Base-by-base conservation (phyloP, 176 grass and related monocot species). In the Oryza punctata region DNA sequence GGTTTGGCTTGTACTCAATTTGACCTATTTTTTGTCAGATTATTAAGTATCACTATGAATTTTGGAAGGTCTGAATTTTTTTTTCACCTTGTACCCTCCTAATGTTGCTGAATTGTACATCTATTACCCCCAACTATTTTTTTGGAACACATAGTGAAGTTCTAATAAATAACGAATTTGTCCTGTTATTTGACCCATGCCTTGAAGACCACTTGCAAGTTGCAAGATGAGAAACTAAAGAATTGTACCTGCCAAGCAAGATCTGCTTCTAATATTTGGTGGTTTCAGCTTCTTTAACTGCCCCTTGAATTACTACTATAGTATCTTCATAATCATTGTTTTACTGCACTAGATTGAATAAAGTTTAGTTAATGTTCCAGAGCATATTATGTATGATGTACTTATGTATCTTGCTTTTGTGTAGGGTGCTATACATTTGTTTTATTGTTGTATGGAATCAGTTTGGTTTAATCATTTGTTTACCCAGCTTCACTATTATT, bases 401-500 rank as follows among this genome's bases (percentile, higher is more conserved):
- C n/a, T 60, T 3, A 6, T 69, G 45, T 18, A 70, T 11, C 27
- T 14, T 84, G 28, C 75, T 80, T 84, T 80, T 80, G 23, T 88
- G 37, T 27, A 80, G 7, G 15, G 23, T 23, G 45, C 13, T 73
- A 29, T 40, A 15, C 40, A 35, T 69, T 74, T 12, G 15, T 86
- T 77, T 12, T 63, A 15, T 63, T 83, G 3, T 67, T 27, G 44
- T 49, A 18, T 30, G 6, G 83, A 69, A 75, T 49, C 7, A 26
- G 6, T 70, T 40, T 73, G 24, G 72, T 64, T 73, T 59, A 54
- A 27, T 77, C 73, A 45, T 23, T 78, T 86, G 27, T 50, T 81
- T 25, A 75, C 38, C 33, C 24, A 75, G 46, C 10, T 90, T 61
- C 30, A 69, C 83, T 24, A 75, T 46, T 82, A 75, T 63, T 82